A percentile compares a stretch with the other conserved stretches of the same genome.
These are phyloP conservation scores for Aegilops bicornis DNA, from an alignment of 176 grass and related monocot species.

Conservation along the genomic window DNA sequence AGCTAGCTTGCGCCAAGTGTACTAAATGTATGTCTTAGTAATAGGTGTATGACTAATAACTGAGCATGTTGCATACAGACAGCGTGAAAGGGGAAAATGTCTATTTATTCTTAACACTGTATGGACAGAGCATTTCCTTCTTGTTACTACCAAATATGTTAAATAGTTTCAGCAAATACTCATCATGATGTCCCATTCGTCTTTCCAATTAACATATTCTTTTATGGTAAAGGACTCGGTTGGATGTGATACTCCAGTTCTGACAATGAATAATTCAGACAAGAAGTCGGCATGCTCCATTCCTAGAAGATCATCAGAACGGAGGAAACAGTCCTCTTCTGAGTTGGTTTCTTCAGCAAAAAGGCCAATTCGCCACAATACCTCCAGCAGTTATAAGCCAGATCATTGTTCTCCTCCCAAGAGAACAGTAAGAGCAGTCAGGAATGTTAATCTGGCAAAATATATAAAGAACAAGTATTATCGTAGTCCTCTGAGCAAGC, in stretches of 20 bases:
- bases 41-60: background rate
- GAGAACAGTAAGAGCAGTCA: conserved; percentile 37
- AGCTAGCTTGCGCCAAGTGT: background rate
- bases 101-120: background rate
- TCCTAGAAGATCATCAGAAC: conserved; percentile 37
- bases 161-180: background rate
- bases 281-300: conserved; percentile 52
- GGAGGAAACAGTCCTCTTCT: conserved; percentile 21
- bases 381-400: conserved; percentile 42
- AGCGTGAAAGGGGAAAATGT: background rate
- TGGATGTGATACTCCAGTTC: background rate
- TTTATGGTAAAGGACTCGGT: conserved; percentile 26
- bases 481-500: conserved; percentile 29
- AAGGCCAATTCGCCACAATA: conserved; percentile 31
- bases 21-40: background rate
- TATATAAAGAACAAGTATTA: conserved; percentile 42
- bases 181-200: background rate
- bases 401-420: conserved; percentile 35
- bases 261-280: conserved; percentile 51
- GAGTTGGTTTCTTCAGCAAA: conserved; percentile 36
- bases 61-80: background rate
- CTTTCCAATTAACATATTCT: conserved; percentile 20
- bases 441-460: conserved; percentile 35
- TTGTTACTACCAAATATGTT: conserved; percentile 2
- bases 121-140: background rate